Evolutionary conservation across 2,329 filamentous ascomycete species (phyloP).

Genomic region (Lecanicillium sp.): DNA sequence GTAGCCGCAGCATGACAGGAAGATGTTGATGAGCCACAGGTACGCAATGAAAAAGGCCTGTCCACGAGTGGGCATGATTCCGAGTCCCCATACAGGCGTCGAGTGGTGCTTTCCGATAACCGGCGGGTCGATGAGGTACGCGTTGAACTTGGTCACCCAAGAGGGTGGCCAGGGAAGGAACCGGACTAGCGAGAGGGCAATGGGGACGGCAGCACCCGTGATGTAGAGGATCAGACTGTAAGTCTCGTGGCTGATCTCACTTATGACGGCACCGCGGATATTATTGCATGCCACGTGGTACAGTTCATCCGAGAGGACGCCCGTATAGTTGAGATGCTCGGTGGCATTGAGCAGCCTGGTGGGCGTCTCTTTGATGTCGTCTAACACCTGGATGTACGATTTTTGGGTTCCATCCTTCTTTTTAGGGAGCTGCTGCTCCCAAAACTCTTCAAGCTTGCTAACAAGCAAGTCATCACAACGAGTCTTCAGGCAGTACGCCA

Average conservation of each 20-base stretch:
- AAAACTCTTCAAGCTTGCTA: constrained; percentile 9
- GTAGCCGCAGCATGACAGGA: constrained; percentile 24
- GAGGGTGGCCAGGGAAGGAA: constrained; percentile 18
- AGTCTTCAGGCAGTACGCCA: constrained; percentile 13
- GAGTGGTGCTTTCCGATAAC: constrained; percentile 14
- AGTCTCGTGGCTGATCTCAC: constrained; percentile 12
- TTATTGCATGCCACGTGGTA: constrained; percentile 7
- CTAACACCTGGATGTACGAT: constrained; percentile 10
- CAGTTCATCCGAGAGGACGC: constrained; percentile 4
- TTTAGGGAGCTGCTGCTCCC: constrained; percentile 11
- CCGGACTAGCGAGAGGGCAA: constrained; percentile 19
- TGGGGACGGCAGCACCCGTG: constrained; percentile 16
- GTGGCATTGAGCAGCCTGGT: constrained; percentile 1
- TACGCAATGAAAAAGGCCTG: constrained; percentile 35
- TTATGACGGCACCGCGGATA: background rate
- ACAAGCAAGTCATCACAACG: constrained; percentile 7
- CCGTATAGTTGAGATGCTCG: constrained; percentile 10
- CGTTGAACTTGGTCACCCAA: constrained; percentile 11
- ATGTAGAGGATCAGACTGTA: constrained; percentile 18
- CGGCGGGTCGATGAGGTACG: constrained; percentile 16
- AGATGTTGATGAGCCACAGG: constrained; percentile 28
- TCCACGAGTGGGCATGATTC: constrained; percentile 16
- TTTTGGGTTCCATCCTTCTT: constrained; percentile 5
- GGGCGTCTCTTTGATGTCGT: constrained; percentile 6
- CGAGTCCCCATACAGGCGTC: constrained; percentile 12